Evolutionary conservation across 1,284 basidiomycete genomes (phyloP), one percentile per base, ranked within the genome.

Genomic region (Ceratobasidium sp.): DNA sequence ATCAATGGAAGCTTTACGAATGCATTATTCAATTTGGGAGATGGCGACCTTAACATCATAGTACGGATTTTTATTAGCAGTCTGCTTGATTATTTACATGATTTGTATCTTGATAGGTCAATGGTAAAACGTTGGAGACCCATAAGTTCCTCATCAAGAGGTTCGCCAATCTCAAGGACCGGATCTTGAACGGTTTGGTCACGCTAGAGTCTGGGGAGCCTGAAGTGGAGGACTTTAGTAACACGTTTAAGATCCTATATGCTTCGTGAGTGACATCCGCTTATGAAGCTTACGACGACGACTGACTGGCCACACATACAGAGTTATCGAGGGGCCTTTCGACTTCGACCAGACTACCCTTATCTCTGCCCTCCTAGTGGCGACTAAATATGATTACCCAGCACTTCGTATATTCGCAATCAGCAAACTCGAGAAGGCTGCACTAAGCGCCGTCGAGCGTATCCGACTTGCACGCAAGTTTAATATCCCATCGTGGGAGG

Each of bases 231-330:
- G 47, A 52, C 38, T 49, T 64, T 21, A 30, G 30, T 18, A 64
- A 64, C 30, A 52, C 47, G 30, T 64, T 64, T 46, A 64, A 52
- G 32, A 52, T 64, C 21, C 43, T 64, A 35, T 64, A 64, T 23
- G 62, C 62, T 5, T 67, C 63, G 63, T 67, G 13, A 67, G 63
- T 46, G 23, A 1, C 46, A 1, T 28, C 7, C 4, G 5, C 13
- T 11, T 7, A 18, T 16, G 6, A 13, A 11, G 3, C 18, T 11
- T 11, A 4, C 11, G 11, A 38, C 11, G 11, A 38, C 11, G 35
- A 38, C 11, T 4, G 35, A 38, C 11, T 11, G 35, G 35, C 35
- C 11, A 11, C 35, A 11, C 11, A 16, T 21, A 2, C 23, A 61
- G 58, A 23, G 41, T 61, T 1, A 23, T 46, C 2, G 58, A 61